phyloP scores from a whole-genome alignment of 2,329 filamentous ascomycete species.

The Blastomyces gilchristii region DNA sequence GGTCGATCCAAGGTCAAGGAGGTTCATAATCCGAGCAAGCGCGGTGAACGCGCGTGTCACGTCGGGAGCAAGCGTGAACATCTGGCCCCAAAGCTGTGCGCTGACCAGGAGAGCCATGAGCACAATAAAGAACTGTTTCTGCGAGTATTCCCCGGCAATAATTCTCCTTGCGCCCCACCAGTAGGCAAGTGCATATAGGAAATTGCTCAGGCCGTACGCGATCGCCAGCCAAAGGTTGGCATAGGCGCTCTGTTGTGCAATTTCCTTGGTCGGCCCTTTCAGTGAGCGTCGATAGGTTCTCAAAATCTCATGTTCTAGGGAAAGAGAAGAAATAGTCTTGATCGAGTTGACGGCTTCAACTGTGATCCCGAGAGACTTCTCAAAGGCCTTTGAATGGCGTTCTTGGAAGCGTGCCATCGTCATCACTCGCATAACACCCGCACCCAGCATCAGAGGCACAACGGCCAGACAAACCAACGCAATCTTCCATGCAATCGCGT shows the following conservation, averaged over 20 bases:
- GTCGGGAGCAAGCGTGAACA: slow-evolving; percentile 66
- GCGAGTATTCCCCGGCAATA: slow-evolving; percentile 53
- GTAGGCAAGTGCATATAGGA: slow-evolving; percentile 65
- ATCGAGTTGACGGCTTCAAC: slow-evolving; percentile 45
- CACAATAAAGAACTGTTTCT: slow-evolving; percentile 64
- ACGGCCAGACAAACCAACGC: slow-evolving; percentile 60
- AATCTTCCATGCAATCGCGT: slow-evolving; percentile 66
- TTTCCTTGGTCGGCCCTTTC: slow-evolving; percentile 40
- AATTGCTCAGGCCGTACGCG: slow-evolving; percentile 44
- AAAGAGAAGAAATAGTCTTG: slow-evolving; percentile 42
- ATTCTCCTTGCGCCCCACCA: slow-evolving; percentile 71
- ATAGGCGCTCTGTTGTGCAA: slow-evolving; percentile 39
- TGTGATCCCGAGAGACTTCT: slow-evolving; percentile 42
- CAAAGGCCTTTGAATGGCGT: slow-evolving; percentile 42
- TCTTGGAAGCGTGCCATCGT: slow-evolving; percentile 51
- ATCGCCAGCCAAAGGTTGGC: slow-evolving; percentile 39
- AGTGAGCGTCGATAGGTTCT: slow-evolving; percentile 38
- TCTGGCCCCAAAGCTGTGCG: slow-evolving; percentile 62
- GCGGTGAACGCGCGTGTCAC: slow-evolving; percentile 57
- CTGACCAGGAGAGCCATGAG: slow-evolving; percentile 61
- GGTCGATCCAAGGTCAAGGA: slow-evolving; percentile 32
- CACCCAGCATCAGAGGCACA: slow-evolving; percentile 57
- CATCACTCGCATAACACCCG: slow-evolving; percentile 57
- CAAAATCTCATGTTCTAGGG: slow-evolving; percentile 42
- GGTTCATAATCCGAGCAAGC: slow-evolving; percentile 45